phyloP scores from a whole-genome alignment of 495 filamentous ascomycete species.

The Friedmanniomyces simplex region DNA sequence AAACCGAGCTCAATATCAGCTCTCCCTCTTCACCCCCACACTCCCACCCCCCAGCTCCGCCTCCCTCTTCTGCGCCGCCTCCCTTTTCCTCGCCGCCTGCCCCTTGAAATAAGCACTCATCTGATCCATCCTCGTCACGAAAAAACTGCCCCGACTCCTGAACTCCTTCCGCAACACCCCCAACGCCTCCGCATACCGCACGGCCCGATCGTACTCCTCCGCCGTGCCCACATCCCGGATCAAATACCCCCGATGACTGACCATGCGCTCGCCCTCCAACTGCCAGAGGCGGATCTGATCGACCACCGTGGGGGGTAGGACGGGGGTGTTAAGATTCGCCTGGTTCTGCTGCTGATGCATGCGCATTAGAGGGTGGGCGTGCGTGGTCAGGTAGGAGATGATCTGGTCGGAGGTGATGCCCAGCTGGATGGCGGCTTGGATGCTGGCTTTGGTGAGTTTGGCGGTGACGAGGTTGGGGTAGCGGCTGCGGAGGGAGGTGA shows the following conservation, averaged over 20 bases:
- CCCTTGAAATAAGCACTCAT: conserved; percentile 16
- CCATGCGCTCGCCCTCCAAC: conserved; percentile 88
- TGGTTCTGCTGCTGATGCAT: conserved; percentile 21
- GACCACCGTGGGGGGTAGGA: conserved; percentile 88
- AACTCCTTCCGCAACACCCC: conserved; percentile 53
- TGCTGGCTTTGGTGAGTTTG: conserved; percentile 73
- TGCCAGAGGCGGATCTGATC: conserved; percentile 98
- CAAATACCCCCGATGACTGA: conserved; percentile 66
- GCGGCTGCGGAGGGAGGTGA: conserved; percentile 71
- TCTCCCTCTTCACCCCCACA: neutral
- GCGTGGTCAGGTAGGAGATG: conserved; percentile 68
- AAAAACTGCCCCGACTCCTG: conserved; percentile 5
- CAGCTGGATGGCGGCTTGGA: conserved; percentile 72
- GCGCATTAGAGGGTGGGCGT: conserved; percentile 87
- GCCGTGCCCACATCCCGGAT: conserved; percentile 76
- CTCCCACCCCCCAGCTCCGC: neutral
- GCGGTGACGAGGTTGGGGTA: conserved; percentile 89
- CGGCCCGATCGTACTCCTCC: conserved; percentile 66
- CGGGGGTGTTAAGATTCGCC: conserved; percentile 34
- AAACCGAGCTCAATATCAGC: neutral
- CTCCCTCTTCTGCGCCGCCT: neutral
- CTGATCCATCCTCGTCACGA: conserved; percentile 23
- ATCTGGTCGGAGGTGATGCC: conserved; percentile 95
- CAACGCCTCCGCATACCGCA: conserved; percentile 75
- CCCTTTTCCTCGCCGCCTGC: conserved; percentile 10